Evolutionary conservation across 2,329 filamentous ascomycete genomes (phyloP), one percentile per base, ranked within the genome.

Genomic region (Ophioceras dolichostomum): DNA sequence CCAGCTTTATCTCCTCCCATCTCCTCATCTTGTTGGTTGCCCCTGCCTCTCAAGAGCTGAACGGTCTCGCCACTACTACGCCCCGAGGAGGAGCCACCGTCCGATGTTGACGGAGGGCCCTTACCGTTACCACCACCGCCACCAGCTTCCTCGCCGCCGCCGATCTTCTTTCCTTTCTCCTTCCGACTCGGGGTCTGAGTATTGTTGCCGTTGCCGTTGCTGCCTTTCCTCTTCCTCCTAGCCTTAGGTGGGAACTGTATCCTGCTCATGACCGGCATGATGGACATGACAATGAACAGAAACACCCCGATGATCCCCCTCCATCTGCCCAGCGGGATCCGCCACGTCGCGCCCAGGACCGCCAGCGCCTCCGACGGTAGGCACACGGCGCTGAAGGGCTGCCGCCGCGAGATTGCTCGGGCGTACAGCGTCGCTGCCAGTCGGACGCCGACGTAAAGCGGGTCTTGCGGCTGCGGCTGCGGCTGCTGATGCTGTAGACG

Each of bases 391-490:
- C 59, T 61, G 4, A 65, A 56, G 0, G 64, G 61, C 5, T 47
- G 47, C 8, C 61, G 57, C 7, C 48, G 44, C 4, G 57, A 43
- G 12, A 70, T 62, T 4, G 67, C 64, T 4, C 57, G 56, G 37
- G 59, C 60, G 51, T 70, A 73, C 16, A 72, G 51, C 4, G 65
- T 48, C 1, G 67, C 64, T 1, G 64, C 58, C 21, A 57, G 51
- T 2, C 65, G 61, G 10, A 70, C 58, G 8, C 60, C 58, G 18
- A 59, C 54, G 48, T 72, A 70, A 42, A 70, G 55, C 36, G 56
- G 49, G 39, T 70, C 66, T n/a, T n/a, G n/a, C n/a, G n/a, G n/a
- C n/a, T n/a, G n/a, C n/a, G n/a, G n/a, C n/a, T n/a, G n/a, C n/a
- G n/a, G n/a, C n/a, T n/a, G n/a, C n/a, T n/a, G n/a, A n/a, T n/a